Base-by-base conservation (phyloP, 768 basidiomycete species). In the Russula dissimulans region DNA sequence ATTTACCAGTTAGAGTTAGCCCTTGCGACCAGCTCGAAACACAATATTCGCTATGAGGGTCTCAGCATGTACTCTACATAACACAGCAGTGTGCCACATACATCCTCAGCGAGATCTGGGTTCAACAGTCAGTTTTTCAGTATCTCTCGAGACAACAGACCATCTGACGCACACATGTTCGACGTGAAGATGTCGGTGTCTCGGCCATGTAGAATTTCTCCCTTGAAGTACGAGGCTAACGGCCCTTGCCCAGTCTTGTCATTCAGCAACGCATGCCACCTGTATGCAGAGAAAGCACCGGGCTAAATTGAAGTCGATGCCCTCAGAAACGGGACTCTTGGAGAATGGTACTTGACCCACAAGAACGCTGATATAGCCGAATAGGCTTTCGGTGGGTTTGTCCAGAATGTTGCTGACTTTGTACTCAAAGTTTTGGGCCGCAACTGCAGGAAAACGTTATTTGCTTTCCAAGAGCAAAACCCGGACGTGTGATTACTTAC, bases 391-490 rank as follows among this genome's bases (percentile, higher is more conserved):
- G 0, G 84, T 89, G 4, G 92, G 86, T 70, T 94, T 94, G 71
- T 94, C 92, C 58, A 95, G 74, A 67, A 95, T 95, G 68, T 91
- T 87, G 68, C 89, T 87, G 63, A 89, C 81, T 72, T 95, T 95
- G 75, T 95, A 95, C 73, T 95, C 91, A 69, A 95, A 97, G 70
- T 97, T 95, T 70, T 97, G 95, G 0, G 93, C 90, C 1, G 95
- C 94, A 4, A 95, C 89, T 89, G 61, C 7, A 12, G 34, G 17
- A 17, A 43, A 15, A 3, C 10, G 41, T 49, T 18, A 55, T 26
- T 46, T n/a, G 15, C 17, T 1, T 17, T 29, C 18, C 34, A 18
- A 42, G 6, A 26, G 26, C 46, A 46, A 15, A 45, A 12, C 44
- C 39, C 11, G 6, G 29, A 18, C 29, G 14, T 6, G 18, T 7